Percentiles rank a stretch among this genome's conserved stretches.
Evolutionary conservation across 1,284 basidiomycete species (phyloP).

Genomic region (Cryptococcus neoformans): DNA sequence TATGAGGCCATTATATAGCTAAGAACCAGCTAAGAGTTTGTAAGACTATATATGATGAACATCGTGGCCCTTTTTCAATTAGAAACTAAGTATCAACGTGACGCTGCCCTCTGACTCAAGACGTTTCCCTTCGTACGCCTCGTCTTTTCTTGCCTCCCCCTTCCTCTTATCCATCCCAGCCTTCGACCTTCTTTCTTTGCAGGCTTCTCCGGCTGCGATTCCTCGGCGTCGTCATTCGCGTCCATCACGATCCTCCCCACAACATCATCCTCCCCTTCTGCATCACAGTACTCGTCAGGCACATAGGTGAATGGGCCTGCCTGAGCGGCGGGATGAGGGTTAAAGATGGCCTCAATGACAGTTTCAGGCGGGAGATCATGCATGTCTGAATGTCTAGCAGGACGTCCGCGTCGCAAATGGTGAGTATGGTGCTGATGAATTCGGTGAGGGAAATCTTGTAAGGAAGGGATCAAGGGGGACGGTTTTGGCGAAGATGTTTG

Average conservation of each 20-base stretch:
- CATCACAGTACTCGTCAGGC: slow-evolving; percentile 11
- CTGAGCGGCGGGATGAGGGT: slow-evolving; percentile 30
- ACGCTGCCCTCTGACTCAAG: background rate
- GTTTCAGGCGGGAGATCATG: slow-evolving; percentile 33
- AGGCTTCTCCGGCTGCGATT: slow-evolving; percentile 10
- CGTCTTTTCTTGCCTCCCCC: slow-evolving; percentile 8
- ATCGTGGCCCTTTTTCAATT: too few relatives aligned
- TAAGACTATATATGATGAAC: too few relatives aligned
- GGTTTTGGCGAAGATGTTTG: background rate
- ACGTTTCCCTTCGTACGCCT: slow-evolving; percentile 5
- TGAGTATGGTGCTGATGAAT: slow-evolving; percentile 16
- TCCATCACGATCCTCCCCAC: slow-evolving; percentile 13
- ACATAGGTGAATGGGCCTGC: slow-evolving; percentile 42
- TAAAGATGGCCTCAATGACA: slow-evolving; percentile 44
- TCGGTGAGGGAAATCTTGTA: slow-evolving; percentile 6
- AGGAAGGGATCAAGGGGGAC: background rate
- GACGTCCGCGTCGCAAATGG: slow-evolving; percentile 1
- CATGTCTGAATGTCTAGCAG: slow-evolving; percentile 7
- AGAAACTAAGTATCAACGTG: too few relatives aligned
- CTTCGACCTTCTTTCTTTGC: slow-evolving; percentile 1
- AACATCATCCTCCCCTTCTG: slow-evolving; percentile 25
- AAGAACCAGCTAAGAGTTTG: too few relatives aligned
- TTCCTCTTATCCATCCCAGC: slow-evolving; percentile 24
- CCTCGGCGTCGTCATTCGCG: slow-evolving; percentile 14
- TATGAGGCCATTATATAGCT: too few relatives aligned